phyloP scores from a whole-genome alignment of 805 yeast species.

The Teunomyces tritomae region DNA sequence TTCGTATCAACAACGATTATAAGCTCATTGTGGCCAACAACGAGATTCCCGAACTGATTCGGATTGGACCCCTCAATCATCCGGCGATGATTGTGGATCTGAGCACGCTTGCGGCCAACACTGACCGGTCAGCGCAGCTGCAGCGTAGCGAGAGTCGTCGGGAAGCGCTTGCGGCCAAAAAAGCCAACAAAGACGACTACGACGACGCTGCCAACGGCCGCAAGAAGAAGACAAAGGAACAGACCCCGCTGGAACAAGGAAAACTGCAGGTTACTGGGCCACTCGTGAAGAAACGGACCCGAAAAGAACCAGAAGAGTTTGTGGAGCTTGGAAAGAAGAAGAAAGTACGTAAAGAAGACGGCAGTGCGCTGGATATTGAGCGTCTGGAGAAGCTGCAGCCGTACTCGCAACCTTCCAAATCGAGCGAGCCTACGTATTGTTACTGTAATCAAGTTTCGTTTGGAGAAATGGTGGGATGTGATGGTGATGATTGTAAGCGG shows the following conservation, averaged over 20 bases:
- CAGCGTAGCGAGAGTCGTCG: conserved; percentile 82
- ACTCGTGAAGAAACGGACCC: conserved; percentile 6
- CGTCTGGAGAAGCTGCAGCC: not conserved
- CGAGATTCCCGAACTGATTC: conserved; percentile 79
- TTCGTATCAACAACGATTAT: conserved; percentile 77
- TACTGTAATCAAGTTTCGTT: conserved; percentile 96
- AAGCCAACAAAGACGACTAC: conserved; percentile 49
- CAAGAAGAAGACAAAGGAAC: conserved; percentile 16
- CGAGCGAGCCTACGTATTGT: conserved; percentile 80
- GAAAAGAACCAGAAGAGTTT: not conserved
- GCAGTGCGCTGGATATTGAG: conserved; percentile 9
- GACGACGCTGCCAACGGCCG: conserved; percentile 20
- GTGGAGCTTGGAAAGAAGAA: conserved; percentile 11
- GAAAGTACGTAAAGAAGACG: conserved; percentile 15
- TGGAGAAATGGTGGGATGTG: conserved; percentile 99
- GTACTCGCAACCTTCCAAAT: not conserved
- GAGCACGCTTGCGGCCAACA: conserved; percentile 36
- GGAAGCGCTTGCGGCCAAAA: conserved; percentile 89
- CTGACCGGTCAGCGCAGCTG: conserved; percentile 60
- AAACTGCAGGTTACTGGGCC: not conserved
- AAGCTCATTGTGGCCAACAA: conserved; percentile 64
- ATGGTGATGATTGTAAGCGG: conserved; percentile 84
- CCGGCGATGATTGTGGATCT: conserved; percentile 80
- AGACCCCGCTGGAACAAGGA: conserved; percentile 19
- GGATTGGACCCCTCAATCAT: conserved; percentile 79